Percentiles rank a stretch among this genome's conserved stretches.
Conservation (phyloP, 1,139 yeast genomes). For the Yamadazyma atmosphaerica region DNA sequence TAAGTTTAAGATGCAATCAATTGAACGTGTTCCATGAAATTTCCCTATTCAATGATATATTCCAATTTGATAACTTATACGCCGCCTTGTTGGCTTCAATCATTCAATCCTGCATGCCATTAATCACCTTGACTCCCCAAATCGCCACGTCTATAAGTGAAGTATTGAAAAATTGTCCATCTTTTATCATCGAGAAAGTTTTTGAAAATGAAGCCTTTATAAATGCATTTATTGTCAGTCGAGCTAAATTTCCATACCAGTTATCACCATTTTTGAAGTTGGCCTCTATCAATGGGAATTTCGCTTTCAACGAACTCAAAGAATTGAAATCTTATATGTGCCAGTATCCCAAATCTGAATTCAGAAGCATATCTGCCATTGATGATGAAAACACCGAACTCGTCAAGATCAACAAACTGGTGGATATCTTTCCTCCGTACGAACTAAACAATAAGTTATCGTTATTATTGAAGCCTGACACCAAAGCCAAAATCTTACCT, state of each 20-base stretch:
- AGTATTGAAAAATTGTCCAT: slow-evolving; percentile 57
- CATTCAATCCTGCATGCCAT: slow-evolving; percentile 60
- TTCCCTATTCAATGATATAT: slow-evolving; percentile 37
- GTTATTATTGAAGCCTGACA: slow-evolving; percentile 47
- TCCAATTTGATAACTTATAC: slow-evolving; percentile 54
- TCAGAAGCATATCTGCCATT: slow-evolving; percentile 40
- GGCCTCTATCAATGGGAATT: slow-evolving; percentile 61
- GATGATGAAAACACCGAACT: slow-evolving; percentile 56
- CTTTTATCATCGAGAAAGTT: slow-evolving; percentile 54
- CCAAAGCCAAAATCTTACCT: slow-evolving; percentile 70
- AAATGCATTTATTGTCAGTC: slow-evolving; percentile 56
- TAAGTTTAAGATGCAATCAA: slow-evolving; percentile 47
- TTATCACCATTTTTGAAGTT: slow-evolving; percentile 62
- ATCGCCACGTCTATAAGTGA: slow-evolving; percentile 52
- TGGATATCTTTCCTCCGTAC: slow-evolving; percentile 52
- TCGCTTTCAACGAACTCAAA: slow-evolving; percentile 64
- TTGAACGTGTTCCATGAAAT: slow-evolving; percentile 51
- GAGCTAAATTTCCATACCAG: slow-evolving; percentile 76
- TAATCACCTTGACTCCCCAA: slow-evolving; percentile 57
- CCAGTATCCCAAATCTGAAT: slow-evolving; percentile 35
- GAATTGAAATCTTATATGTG: slow-evolving; percentile 62
- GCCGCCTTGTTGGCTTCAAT: slow-evolving; percentile 61
- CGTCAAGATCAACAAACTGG: slow-evolving; percentile 38
- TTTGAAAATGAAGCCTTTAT: slow-evolving; percentile 56
- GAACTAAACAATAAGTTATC: slow-evolving; percentile 48